phyloP scores from a whole-genome alignment of 805 yeast species.

The Teunomyces pallodes region DNA sequence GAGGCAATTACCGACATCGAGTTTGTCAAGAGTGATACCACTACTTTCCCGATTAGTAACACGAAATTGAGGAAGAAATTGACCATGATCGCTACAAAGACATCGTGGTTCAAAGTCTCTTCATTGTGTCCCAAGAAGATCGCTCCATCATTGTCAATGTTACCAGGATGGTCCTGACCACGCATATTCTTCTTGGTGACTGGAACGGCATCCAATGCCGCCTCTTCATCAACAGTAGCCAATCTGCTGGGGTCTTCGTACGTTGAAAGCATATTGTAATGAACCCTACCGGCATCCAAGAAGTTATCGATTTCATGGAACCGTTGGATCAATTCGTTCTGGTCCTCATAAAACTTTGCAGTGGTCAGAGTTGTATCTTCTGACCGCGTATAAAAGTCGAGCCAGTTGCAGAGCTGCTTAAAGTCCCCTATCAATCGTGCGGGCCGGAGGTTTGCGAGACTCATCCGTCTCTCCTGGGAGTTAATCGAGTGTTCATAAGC shows the following conservation, averaged over 20 bases:
- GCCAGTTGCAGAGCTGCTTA: constrained; percentile 31
- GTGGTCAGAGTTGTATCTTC: constrained; percentile 7
- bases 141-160: constrained; percentile 58
- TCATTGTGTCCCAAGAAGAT: constrained; percentile 48
- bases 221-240: constrained; percentile 16
- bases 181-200: constrained; percentile 23
- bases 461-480: constrained; percentile 21
- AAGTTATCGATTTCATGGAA: constrained; percentile 61
- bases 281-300: constrained; percentile 66
- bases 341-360: constrained; percentile 51
- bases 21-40: constrained; percentile 59
- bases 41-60: constrained; percentile 56
- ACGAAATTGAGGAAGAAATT: constrained; percentile 61
- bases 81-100: constrained; percentile 58
- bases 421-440: constrained; percentile 33
- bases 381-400: constrained; percentile 16
- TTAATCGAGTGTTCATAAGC: constrained; percentile 11
- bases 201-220: constrained; percentile 5
- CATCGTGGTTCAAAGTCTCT: constrained; percentile 42
- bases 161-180: constrained; percentile 54
- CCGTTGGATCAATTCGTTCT: constrained; percentile 57
- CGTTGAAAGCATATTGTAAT: constrained; percentile 58
- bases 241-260: constrained; percentile 41
- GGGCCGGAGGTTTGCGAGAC: constrained; percentile 28
- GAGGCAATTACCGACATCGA: constrained; percentile 80